phyloP scores from a whole-genome alignment of 164 flowering plant genomes.

The Tetrastigma voinierianum region DNA sequence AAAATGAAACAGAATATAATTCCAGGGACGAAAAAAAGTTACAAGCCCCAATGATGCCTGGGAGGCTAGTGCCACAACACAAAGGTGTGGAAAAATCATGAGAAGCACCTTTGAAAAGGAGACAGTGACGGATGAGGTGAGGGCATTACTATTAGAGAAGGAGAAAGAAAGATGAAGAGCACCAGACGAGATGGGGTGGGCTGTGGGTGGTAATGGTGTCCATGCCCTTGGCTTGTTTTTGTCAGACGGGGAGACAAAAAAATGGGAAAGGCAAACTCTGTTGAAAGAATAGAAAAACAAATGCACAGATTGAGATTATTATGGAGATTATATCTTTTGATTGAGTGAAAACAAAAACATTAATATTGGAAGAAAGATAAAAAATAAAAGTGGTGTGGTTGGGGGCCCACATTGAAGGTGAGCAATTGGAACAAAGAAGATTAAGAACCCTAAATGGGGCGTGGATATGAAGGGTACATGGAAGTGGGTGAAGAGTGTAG shows the following conservation, averaged over 20 bases:
- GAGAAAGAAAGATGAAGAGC: background rate
- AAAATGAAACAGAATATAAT: too few relatives aligned
- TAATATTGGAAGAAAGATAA: background rate
- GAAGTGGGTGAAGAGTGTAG: slow-evolving; percentile 29
- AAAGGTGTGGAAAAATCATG: too few relatives aligned
- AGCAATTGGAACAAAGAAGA: too few relatives aligned
- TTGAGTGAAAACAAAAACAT: slow-evolving; percentile 6
- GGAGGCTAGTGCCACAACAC: too few relatives aligned
- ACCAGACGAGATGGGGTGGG: too few relatives aligned
- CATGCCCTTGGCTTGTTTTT: too few relatives aligned
- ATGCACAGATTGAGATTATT: slow-evolving; percentile 30
- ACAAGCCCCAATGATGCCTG: too few relatives aligned
- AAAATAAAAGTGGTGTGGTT: background rate
- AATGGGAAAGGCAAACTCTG: background rate
- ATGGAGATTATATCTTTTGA: slow-evolving; percentile 9
- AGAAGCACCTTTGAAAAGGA: too few relatives aligned
- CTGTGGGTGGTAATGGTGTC: too few relatives aligned
- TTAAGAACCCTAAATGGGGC: slow-evolving; percentile 21
- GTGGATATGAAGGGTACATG: slow-evolving; percentile 34
- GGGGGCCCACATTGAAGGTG: slow-evolving; percentile 24
- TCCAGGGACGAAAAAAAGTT: too few relatives aligned
- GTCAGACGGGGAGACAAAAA: too few relatives aligned
- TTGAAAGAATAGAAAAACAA: slow-evolving; percentile 22
- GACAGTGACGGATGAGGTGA: background rate
- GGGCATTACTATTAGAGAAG: too few relatives aligned